A percentile compares a stretch with the other conserved stretches of the same genome.
Conservation (phyloP, 2,329 filamentous ascomycete genomes). For the Penicillium sp. region DNA sequence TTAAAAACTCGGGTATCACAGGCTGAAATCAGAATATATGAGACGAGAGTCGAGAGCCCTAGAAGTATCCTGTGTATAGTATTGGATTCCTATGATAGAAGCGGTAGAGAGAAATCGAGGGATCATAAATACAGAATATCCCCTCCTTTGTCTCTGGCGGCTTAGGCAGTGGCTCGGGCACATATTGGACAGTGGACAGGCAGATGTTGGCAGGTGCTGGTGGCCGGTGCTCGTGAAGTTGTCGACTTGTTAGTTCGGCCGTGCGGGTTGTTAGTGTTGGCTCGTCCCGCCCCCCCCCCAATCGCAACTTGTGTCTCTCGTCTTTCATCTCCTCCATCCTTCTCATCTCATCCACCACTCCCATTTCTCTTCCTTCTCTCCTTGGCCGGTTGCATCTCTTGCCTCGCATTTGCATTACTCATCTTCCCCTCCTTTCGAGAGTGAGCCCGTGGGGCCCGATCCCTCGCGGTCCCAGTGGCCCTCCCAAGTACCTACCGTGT, state of each 20-base stretch:
- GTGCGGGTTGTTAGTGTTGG: slow-evolving; percentile 2
- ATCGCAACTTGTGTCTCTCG: not conserved
- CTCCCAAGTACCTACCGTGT: slow-evolving; percentile 1
- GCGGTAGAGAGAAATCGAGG: not conserved
- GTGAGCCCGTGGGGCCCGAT: slow-evolving; percentile 17
- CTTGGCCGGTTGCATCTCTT: slow-evolving; percentile 7
- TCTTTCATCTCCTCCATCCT: slow-evolving; percentile 7
- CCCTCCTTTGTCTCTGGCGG: not conserved
- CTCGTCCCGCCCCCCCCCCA: not conserved
- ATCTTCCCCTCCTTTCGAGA: slow-evolving; percentile 15
- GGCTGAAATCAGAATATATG: not conserved
- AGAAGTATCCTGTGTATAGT: not conserved
- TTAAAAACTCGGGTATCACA: not conserved
- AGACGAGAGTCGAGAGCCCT: not conserved
- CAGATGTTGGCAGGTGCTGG: not conserved
- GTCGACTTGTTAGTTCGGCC: not conserved
- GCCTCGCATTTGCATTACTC: slow-evolving; percentile 14
- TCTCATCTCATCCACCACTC: not conserved
- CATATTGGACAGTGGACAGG: not conserved
- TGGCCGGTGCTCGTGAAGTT: slow-evolving; percentile 2
- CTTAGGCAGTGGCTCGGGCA: not conserved
- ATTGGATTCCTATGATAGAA: not conserved
- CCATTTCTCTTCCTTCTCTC: not conserved
- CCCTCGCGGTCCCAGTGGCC: slow-evolving; percentile 11
- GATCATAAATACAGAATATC: not conserved